phyloP scores from a whole-genome alignment of 192 early-diverging fungal genomes.

The Coemansia sp. region DNA sequence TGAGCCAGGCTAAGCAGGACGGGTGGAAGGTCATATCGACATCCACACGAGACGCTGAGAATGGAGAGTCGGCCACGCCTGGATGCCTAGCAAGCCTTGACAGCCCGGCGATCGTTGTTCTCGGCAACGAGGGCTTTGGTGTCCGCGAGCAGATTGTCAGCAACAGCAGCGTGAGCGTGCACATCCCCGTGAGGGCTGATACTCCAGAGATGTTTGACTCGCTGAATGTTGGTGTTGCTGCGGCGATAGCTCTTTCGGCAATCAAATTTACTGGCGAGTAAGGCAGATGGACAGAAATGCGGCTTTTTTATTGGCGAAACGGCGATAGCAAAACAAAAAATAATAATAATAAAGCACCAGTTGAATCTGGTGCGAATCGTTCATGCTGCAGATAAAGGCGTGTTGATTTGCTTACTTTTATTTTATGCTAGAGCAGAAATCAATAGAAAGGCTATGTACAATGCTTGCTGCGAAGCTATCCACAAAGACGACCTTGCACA shows the following conservation, averaged over 20 bases:
- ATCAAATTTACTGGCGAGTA: conserved; percentile 21
- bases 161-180: conserved; percentile 28
- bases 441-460: no score
- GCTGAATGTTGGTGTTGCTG: conserved; percentile 52
- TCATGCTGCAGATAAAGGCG: neutral
- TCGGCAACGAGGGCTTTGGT: conserved; percentile 43
- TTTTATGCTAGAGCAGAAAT: no score
- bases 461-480: neutral
- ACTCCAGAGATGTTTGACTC: conserved; percentile 37
- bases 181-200: conserved; percentile 27
- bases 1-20: conserved; percentile 5
- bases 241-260: conserved; percentile 31
- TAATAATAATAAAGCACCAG: no score
- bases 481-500: neutral
- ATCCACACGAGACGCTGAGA: neutral
- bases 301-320: no score
- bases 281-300: no score
- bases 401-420: neutral
- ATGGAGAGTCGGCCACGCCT: neutral
- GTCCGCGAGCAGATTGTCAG: conserved; percentile 8
- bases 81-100: conserved; percentile 10
- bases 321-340: no score
- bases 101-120: conserved; percentile 35
- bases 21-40: conserved; percentile 44
- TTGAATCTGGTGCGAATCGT: no score